These are phyloP conservation scores for Fusarium kyushuense DNA, from an alignment of 2,329 filamentous ascomycete genomes.

Conservation along the genomic window DNA sequence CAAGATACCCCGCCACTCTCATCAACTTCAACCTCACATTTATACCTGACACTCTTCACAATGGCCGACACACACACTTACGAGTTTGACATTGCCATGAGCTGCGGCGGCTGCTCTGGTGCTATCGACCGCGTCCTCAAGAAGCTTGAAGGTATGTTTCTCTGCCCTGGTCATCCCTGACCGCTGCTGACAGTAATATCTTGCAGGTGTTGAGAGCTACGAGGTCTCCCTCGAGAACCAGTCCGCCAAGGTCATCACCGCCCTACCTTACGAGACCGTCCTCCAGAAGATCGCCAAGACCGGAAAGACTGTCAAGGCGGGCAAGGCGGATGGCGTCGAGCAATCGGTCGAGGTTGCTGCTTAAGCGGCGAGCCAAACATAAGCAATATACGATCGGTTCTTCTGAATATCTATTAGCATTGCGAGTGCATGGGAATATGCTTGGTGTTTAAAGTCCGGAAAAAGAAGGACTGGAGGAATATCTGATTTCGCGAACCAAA, in stretches of 20 bases:
- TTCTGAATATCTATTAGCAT: slow-evolving; percentile 40
- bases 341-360: slow-evolving; percentile 62
- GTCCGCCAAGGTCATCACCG: slow-evolving; percentile 80
- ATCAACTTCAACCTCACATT: slow-evolving; percentile 5
- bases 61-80: slow-evolving; percentile 88
- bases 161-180: background rate
- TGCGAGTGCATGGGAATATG: slow-evolving; percentile 32
- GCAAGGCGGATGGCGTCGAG: slow-evolving; percentile 74
- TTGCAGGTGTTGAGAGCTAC: slow-evolving; percentile 83
- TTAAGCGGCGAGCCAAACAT: slow-evolving; percentile 24
- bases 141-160: slow-evolving; percentile 82
- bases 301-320: slow-evolving; percentile 88
- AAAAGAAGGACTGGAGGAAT: slow-evolving; percentile 30
- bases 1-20: slow-evolving; percentile 39
- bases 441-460: slow-evolving; percentile 38
- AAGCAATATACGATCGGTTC: slow-evolving; percentile 9
- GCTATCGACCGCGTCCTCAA: slow-evolving; percentile 92
- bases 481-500: slow-evolving; percentile 29
- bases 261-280: slow-evolving; percentile 81
- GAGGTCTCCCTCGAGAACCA: slow-evolving; percentile 89
- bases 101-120: slow-evolving; percentile 94
- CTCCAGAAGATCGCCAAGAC: slow-evolving; percentile 94
- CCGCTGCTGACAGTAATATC: slow-evolving; percentile 23
- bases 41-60: slow-evolving; percentile 46
- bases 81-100: slow-evolving; percentile 96